phyloP scores from a whole-genome alignment of 768 basidiomycete genomes.

The Auricularia cornea region DNA sequence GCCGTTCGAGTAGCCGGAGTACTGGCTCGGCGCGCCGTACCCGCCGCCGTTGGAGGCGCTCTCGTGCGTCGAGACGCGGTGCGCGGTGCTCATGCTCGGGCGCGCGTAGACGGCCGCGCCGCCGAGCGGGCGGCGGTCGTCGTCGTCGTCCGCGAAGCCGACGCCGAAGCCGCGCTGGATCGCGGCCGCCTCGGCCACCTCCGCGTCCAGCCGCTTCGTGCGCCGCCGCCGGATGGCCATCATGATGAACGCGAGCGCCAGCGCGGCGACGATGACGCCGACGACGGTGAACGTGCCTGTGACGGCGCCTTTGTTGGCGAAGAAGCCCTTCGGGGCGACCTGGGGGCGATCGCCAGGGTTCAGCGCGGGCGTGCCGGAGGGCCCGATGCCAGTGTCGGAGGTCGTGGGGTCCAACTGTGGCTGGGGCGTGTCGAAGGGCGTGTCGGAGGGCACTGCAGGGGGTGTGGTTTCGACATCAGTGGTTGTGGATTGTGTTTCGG shows the following conservation, averaged over 20 bases:
- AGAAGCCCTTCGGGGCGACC: constrained; percentile 35
- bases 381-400: neutral
- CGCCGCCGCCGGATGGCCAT: constrained; percentile 55
- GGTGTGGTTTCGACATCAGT: neutral
- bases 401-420: neutral
- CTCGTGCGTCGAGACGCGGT: neutral
- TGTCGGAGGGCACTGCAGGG: neutral
- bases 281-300: constrained; percentile 65
- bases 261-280: constrained; percentile 47
- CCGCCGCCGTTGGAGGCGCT: neutral
- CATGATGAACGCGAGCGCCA: constrained; percentile 42
- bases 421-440: neutral
- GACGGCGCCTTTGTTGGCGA: constrained; percentile 62
- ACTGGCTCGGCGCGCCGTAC: neutral
- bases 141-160: neutral
- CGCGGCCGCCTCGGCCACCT: constrained; percentile 61
- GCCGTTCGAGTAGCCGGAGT: neutral
- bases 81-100: neutral
- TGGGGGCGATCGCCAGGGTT: neutral
- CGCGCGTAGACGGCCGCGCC: neutral
- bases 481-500: neutral
- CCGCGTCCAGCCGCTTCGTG: constrained; percentile 57
- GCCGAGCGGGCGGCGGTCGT: neutral
- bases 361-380: neutral
- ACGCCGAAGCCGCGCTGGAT: neutral